Evolutionary conservation across 305 asterid species (phyloP).

Genomic region (Solanum chacoense): DNA sequence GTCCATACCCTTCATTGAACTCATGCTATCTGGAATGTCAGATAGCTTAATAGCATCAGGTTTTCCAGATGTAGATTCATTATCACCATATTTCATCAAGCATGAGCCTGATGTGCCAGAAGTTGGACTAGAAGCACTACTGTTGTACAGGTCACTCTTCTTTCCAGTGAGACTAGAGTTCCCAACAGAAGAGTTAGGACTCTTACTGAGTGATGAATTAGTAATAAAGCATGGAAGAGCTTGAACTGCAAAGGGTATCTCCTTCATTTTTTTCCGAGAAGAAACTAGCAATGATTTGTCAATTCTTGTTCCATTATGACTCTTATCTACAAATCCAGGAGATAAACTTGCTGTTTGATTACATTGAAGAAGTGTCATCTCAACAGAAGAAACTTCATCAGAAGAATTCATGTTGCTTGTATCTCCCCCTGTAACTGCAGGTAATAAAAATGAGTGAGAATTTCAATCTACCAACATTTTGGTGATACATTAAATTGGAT

Average conservation of each 20-base stretch:
- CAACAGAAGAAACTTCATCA: slow-evolving; percentile 2
- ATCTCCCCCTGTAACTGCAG: slow-evolving; percentile 1
- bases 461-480: background rate
- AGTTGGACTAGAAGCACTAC: slow-evolving; percentile 2
- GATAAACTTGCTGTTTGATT: slow-evolving; percentile 5
- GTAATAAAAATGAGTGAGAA: background rate
- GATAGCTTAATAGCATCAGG: slow-evolving; percentile 4
- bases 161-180: background rate
- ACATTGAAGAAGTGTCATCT: background rate
- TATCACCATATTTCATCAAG: slow-evolving; percentile 4
- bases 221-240: slow-evolving; percentile 21
- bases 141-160: background rate
- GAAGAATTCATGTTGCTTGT: slow-evolving; percentile 3
- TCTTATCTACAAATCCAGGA: slow-evolving; percentile 1
- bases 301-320: background rate
- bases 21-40: slow-evolving; percentile 13
- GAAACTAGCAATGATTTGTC: slow-evolving; percentile 7
- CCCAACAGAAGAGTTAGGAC: slow-evolving; percentile 5
- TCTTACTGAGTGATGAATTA: background rate
- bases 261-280: background rate
- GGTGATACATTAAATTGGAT: background rate
- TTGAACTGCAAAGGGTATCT: slow-evolving; percentile 15
- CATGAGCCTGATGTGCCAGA: slow-evolving; percentile 7
- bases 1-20: slow-evolving; percentile 22
- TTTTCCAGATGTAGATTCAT: background rate